Evolutionary conservation across 2,329 filamentous ascomycete genomes (phyloP).

Genomic region (Colletotrichum falcatum): DNA sequence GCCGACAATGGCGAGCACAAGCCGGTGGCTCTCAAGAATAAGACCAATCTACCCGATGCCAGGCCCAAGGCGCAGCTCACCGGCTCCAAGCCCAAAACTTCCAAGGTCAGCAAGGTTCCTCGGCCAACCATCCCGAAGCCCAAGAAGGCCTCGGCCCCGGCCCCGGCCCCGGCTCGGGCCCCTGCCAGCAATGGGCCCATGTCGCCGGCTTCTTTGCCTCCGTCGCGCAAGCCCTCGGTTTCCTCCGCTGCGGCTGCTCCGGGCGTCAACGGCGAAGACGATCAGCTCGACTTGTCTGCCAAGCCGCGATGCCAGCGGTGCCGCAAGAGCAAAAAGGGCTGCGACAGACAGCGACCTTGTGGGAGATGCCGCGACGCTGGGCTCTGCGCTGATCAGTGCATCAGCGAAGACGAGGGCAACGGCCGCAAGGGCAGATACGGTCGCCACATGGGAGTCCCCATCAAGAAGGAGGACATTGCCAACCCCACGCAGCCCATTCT

Average conservation of each 20-base stretch:
- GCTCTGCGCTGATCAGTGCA: slow-evolving; percentile 90
- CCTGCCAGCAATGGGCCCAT: slow-evolving; percentile 57
- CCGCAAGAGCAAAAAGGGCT: slow-evolving; percentile 99
- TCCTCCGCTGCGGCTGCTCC: slow-evolving; percentile 66
- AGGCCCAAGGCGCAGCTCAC: slow-evolving; percentile 55
- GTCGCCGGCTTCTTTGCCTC: slow-evolving; percentile 75
- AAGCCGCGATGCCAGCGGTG: slow-evolving; percentile 98
- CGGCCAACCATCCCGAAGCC: slow-evolving; percentile 57
- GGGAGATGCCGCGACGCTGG: slow-evolving; percentile 96
- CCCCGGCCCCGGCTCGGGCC: slow-evolving; percentile 45
- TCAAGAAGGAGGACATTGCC: slow-evolving; percentile 67
- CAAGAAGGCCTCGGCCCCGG: slow-evolving; percentile 60
- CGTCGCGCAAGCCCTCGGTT: slow-evolving; percentile 81
- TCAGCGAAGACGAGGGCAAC: slow-evolving; percentile 98
- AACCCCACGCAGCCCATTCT: slow-evolving; percentile 52
- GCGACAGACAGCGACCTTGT: slow-evolving; percentile 95
- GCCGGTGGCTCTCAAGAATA: slow-evolving; percentile 54
- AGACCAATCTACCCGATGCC: slow-evolving; percentile 47
- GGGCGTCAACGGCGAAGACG: slow-evolving; percentile 80
- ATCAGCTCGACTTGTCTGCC: slow-evolving; percentile 90
- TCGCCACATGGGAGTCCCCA: slow-evolving; percentile 76
- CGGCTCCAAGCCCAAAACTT: slow-evolving; percentile 56
- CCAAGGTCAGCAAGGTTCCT: slow-evolving; percentile 56
- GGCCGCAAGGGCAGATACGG: slow-evolving; percentile 94
- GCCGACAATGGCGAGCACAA: slow-evolving; percentile 54